Percentiles rank a stretch among this genome's conserved stretches.
These are phyloP conservation scores for Thelonectria rubi DNA, from an alignment of 2,329 filamentous ascomycete genomes.

Conservation along the genomic window DNA sequence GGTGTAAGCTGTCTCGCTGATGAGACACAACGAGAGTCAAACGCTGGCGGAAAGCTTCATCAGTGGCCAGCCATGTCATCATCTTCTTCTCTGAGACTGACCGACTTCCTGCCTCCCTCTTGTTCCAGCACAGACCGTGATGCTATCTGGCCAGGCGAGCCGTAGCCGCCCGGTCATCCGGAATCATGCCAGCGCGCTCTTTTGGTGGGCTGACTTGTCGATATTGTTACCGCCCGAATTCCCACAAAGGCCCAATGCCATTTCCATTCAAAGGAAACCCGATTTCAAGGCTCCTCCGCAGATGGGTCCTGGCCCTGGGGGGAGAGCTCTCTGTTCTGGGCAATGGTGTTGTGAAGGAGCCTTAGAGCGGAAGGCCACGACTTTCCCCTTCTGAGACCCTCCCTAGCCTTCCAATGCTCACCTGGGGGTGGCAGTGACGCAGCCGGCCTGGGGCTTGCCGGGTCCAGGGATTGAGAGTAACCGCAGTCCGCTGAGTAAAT, in stretches of 20 bases:
- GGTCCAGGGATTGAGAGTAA: conserved; percentile 20
- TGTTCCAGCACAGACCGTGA: conserved; percentile 13
- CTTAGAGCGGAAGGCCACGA: conserved; percentile 20
- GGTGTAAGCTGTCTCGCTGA: neutral
- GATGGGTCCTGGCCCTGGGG: conserved; percentile 7
- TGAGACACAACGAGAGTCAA: neutral
- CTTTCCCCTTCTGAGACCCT: conserved; percentile 16
- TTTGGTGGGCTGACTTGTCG: conserved; percentile 22
- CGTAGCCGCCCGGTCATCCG: conserved; percentile 20
- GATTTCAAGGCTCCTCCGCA: neutral
- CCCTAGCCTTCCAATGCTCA: conserved; percentile 23
- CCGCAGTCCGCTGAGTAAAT: neutral
- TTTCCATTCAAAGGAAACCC: neutral
- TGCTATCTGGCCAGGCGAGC: conserved; percentile 12
- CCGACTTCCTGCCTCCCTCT: conserved; percentile 6
- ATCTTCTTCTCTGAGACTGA: neutral
- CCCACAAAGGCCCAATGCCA: conserved; percentile 6
- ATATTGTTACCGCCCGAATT: conserved; percentile 18
- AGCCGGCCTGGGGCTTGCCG: conserved; percentile 23
- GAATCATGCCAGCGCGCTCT: conserved; percentile 23
- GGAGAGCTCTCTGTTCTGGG: conserved; percentile 5
- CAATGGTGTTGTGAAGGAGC: conserved; percentile 8
- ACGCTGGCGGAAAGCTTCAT: neutral
- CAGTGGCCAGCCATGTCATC: neutral
- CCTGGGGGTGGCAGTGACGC: conserved; percentile 22